Evolutionary conservation across 2,329 filamentous ascomycete genomes (phyloP), one percentile per base, ranked within the genome.

Genomic region (Phyllosticta capitalensis): DNA sequence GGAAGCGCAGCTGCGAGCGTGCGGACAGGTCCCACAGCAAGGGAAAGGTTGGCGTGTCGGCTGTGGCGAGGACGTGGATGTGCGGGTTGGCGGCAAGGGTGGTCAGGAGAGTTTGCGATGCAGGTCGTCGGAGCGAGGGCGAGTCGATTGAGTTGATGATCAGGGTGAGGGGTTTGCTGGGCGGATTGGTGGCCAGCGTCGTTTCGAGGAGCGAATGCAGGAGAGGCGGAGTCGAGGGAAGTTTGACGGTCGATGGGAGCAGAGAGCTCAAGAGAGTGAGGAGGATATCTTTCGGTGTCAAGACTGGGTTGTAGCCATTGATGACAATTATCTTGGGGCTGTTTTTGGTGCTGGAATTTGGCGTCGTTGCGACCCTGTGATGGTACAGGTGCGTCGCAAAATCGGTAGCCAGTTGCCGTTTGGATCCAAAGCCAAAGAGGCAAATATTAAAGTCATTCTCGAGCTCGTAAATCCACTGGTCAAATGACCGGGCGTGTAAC

Each of bases 381-480:
- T 79, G 73, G 67, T 89, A 83, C 14, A 89, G 68, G 71, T 89
- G 83, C 59, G 83, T 81, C 0, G 90, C 91, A 70, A 96, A 95
- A 51, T 82, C 79, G 61, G 86, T 83, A 9, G 92, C 78, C 0
- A 97, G 81, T 2, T 78, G 75, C 33, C 89, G 81, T 73, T 99
- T 99, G 2, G 91, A 95, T 0, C 94, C 94, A 70, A 90, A 95
- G 28, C 94, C 94, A 70, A 95, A 96, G 0, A 96, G 76, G 69
- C 94, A 96, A 56, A 97, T 78, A 67, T 89, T 91, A 77, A 96
- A 97, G 21, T 86, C 85, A 70, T 96, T 85, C 5, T 85, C 80
- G 17, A 97, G 81, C 76, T 99, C 94, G 70, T 97, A 96, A 0
- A 82, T 76, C 94, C 94, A 99, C 70, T 97, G 94, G 1, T 87